phyloP scores from a whole-genome alignment of 78 protist genomes.

The Pelomyxa schiedti region DNA sequence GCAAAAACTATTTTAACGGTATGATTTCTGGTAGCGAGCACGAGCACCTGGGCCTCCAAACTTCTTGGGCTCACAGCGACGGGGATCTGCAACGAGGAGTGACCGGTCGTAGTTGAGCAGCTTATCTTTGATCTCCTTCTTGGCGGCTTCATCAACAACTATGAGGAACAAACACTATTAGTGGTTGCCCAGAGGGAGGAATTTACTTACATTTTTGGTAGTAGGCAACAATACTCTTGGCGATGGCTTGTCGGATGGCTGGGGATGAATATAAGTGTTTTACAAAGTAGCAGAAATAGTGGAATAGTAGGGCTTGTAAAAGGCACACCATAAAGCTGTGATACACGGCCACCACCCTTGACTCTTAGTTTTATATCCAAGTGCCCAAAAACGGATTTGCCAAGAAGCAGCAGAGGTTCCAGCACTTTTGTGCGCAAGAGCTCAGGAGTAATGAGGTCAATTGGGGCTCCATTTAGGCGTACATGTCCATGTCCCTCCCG shows the following conservation, averaged over 20 bases:
- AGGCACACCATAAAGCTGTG: no score
- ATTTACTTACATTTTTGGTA: conserved; percentile 85
- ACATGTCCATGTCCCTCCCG: conserved; percentile 88
- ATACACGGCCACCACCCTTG: no score
- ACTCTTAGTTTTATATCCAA: conserved; percentile 97
- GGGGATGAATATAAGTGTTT: background rate
- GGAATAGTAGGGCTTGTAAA: no score
- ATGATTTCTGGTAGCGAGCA: conserved; percentile 96
- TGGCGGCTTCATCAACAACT: conserved; percentile 92
- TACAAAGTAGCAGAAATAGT: conserved; percentile 67
- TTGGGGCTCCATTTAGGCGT: conserved; percentile 94
- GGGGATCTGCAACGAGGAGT: conserved; percentile 98
- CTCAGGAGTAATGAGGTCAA: conserved; percentile 86
- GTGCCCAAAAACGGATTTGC: conserved; percentile 60
- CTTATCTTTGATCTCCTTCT: conserved; percentile 85
- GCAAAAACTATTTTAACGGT: conserved; percentile 81
- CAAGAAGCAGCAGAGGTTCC: conserved; percentile 95
- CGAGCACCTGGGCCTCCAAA: conserved; percentile 99
- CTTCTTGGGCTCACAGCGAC: conserved; percentile 99
- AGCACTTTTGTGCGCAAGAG: conserved; percentile 85
- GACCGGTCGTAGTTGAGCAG: conserved; percentile 87
- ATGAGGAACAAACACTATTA: background rate
- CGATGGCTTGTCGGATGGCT: conserved; percentile 97
- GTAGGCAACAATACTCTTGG: conserved; percentile 94
- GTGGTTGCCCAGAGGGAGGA: background rate